Evolutionary conservation across 2,329 filamentous ascomycete species (phyloP).

Genomic region (Blumeria hordei): DNA sequence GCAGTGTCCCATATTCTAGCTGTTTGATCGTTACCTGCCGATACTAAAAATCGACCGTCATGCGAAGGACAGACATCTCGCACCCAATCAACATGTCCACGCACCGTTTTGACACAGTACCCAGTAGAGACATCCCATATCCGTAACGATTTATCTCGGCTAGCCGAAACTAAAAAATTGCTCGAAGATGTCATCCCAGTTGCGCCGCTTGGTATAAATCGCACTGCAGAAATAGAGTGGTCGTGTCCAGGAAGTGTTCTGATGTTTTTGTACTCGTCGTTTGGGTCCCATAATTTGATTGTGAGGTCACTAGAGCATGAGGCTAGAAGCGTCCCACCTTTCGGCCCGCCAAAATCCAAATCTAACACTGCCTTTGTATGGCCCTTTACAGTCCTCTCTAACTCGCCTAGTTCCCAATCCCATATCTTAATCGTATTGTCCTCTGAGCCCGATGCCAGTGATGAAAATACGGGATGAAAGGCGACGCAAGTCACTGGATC

Average conservation of each 20-base stretch:
- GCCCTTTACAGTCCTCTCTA: slow-evolving; percentile 75
- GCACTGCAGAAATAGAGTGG: slow-evolving; percentile 69
- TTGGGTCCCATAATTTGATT: slow-evolving; percentile 86
- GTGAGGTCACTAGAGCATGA: slow-evolving; percentile 54
- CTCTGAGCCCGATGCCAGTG: slow-evolving; percentile 71
- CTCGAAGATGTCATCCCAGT: slow-evolving; percentile 56
- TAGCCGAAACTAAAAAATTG: slow-evolving; percentile 69
- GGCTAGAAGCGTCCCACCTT: slow-evolving; percentile 53
- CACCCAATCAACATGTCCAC: slow-evolving; percentile 77
- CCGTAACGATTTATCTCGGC: slow-evolving; percentile 58
- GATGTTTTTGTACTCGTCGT: slow-evolving; percentile 87
- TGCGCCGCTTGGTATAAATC: slow-evolving; percentile 67
- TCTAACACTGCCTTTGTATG: slow-evolving; percentile 77
- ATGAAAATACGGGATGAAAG: slow-evolving; percentile 81
- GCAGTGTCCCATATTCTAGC: slow-evolving; percentile 68
- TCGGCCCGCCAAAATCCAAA: slow-evolving; percentile 71
- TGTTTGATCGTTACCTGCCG: slow-evolving; percentile 61
- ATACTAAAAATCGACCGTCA: slow-evolving; percentile 65
- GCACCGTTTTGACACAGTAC: slow-evolving; percentile 76
- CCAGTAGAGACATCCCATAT: slow-evolving; percentile 90
- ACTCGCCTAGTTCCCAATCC: slow-evolving; percentile 86
- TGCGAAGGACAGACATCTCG: slow-evolving; percentile 61
- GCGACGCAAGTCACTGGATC: slow-evolving; percentile 65
- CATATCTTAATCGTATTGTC: slow-evolving; percentile 91
- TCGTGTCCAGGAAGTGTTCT: slow-evolving; percentile 77